A percentile compares a stretch with the other conserved stretches of the same genome.
Conservation (phyloP, 2,329 filamentous ascomycete species). For the Calycina herbarum region DNA sequence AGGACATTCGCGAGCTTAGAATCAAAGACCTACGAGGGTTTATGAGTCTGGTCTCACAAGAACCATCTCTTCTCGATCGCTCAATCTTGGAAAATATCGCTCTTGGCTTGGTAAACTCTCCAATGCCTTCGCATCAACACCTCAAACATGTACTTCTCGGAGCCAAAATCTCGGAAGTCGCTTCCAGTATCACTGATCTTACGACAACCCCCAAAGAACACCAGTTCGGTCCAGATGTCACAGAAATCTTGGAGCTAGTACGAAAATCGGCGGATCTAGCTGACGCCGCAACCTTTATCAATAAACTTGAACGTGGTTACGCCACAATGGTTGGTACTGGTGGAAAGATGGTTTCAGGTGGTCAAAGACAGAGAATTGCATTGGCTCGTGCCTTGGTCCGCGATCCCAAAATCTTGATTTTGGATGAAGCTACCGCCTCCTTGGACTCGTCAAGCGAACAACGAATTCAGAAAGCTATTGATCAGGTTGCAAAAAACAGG, state of each 20-base stretch:
- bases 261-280: constrained; percentile 52
- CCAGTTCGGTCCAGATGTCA: not conserved
- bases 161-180: constrained; percentile 16
- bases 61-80: constrained; percentile 53
- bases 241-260: constrained; percentile 35
- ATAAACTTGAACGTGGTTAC: constrained; percentile 38
- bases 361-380: constrained; percentile 43
- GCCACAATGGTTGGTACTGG: constrained; percentile 7
- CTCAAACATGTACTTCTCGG: constrained; percentile 41
- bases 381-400: constrained; percentile 62
- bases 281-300: constrained; percentile 57
- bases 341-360: constrained; percentile 5
- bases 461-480: constrained; percentile 81
- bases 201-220: constrained; percentile 48
- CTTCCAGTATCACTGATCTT: constrained; percentile 50
- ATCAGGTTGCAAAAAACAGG: constrained; percentile 74
- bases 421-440: constrained; percentile 61
- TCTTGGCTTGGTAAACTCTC: constrained; percentile 43
- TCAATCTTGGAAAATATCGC: constrained; percentile 41
- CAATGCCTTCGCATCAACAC: constrained; percentile 48
- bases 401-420: constrained; percentile 55
- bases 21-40: constrained; percentile 37
- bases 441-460: constrained; percentile 86
- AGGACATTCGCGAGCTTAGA: constrained; percentile 27
- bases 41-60: constrained; percentile 55